phyloP scores from a whole-genome alignment of 2,329 filamentous ascomycete species.

The Cladosporium austrohemisphaericum region DNA sequence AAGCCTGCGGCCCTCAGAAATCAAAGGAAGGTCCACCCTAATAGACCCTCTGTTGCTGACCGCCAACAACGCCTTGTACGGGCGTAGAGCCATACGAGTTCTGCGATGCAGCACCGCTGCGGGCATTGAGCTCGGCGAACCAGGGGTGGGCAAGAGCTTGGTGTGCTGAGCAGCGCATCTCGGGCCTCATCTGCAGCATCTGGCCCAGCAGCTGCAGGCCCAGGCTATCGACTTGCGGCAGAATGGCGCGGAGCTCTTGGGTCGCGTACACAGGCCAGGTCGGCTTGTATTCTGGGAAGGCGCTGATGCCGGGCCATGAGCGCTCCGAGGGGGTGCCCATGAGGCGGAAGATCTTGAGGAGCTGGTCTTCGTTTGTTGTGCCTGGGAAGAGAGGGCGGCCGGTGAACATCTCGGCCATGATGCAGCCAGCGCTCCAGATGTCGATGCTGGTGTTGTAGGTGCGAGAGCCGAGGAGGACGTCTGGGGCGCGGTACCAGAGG shows the following conservation, averaged over 20 bases:
- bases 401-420: slow-evolving; percentile 99
- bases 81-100: slow-evolving; percentile 22
- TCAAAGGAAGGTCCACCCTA: slow-evolving; percentile 14
- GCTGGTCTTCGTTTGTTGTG: slow-evolving; percentile 96
- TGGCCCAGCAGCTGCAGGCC: slow-evolving; percentile 83
- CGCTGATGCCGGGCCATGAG: slow-evolving; percentile 90
- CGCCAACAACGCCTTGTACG: slow-evolving; percentile 18
- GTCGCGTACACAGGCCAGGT: slow-evolving; percentile 94
- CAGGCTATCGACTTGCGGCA: slow-evolving; percentile 83
- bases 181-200: slow-evolving; percentile 90
- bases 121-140: slow-evolving; percentile 69
- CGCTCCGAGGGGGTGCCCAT: slow-evolving; percentile 97
- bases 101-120: slow-evolving; percentile 22
- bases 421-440: slow-evolving; percentile 98
- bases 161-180: slow-evolving; percentile 82
- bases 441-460: slow-evolving; percentile 99
- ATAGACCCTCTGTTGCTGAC: slow-evolving; percentile 25
- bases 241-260: slow-evolving; percentile 79
- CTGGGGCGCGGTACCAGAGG: slow-evolving; percentile 94
- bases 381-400: slow-evolving; percentile 93
- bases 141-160: slow-evolving; percentile 87
- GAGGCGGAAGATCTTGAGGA: slow-evolving; percentile 93
- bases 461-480: slow-evolving; percentile 86
- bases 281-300: slow-evolving; percentile 95
- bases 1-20: too few species aligned